Base-by-base conservation (phyloP, 139 green algal genomes). In the Mychonastes homosphaera region DNA sequence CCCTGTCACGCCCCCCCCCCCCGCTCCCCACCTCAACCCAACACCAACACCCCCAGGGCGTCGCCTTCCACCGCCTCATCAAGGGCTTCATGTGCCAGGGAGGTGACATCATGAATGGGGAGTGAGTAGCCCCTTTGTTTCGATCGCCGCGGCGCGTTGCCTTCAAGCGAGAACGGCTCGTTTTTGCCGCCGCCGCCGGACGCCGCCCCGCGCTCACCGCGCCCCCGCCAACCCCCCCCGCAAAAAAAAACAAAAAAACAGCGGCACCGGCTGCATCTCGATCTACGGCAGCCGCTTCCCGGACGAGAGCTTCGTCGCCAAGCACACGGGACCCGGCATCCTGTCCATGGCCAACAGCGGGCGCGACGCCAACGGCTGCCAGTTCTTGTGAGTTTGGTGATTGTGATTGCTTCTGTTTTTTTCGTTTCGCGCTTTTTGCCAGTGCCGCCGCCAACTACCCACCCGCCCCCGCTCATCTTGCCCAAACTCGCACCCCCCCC, bases 21-120 rank as follows among this genome's bases (percentile, higher is more conserved):
- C 8, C 49, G 23, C 27, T 38, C 19, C 24, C 6, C 26, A 18
- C 49, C 39, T 63, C 13, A 29, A 59, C 35, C 33, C 35, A 50
- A 39, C 52, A 59, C 38, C 18, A 52, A 18, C 44, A 52, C 21
- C 46, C 46, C 49, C 58, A 63, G 40, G 74, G 79, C 40, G 87
- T 77, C 55, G 46, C 63, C 3, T 97, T 98, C 64, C 92, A 98
- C 62, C 65, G 92, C n/a, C 70, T 97, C 7, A 98, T 98, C 74
- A 94, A 92, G 64, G 88, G 87, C 26, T 97, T 97, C 71, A 96
- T 97, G 88, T 76, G 95, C 13, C 89, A 97, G 60, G 86, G 85
- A 0, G 88, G 89, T 0, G 88, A 97, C 61, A 95, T 95, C 59
- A n/a, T 94, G 3, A 92, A 95, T 72, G 79, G 71, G 74, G 64